These are phyloP conservation scores for Arthroderma sp. DNA, from an alignment of 2,329 filamentous ascomycete species.

Conservation along the genomic window DNA sequence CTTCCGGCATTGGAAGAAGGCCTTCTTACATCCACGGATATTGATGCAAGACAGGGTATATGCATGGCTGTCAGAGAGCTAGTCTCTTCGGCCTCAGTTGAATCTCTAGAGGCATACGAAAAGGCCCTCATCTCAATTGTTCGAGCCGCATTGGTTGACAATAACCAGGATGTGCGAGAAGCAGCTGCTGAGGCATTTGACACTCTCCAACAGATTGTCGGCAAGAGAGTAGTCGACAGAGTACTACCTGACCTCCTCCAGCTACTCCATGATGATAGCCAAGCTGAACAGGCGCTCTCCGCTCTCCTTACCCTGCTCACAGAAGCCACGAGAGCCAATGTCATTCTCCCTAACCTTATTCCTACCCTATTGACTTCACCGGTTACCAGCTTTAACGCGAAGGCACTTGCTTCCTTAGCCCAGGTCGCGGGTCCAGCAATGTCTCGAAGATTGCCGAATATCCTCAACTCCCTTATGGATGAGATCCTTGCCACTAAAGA, in stretches of 20 bases:
- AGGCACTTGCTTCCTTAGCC: constrained; percentile 80
- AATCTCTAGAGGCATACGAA: constrained; percentile 86
- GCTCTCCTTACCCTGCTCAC: constrained; percentile 89
- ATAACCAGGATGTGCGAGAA: constrained; percentile 78
- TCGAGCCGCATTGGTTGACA: constrained; percentile 80
- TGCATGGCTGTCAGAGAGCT: constrained; percentile 92
- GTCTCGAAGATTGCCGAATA: constrained; percentile 76
- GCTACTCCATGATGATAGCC: constrained; percentile 70
- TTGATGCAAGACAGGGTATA: constrained; percentile 90
- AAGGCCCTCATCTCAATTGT: constrained; percentile 91
- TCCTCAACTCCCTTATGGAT: constrained; percentile 89
- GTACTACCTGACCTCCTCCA: constrained; percentile 85
- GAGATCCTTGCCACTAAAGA: constrained; percentile 66
- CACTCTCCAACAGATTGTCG: constrained; percentile 79
- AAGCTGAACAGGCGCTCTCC: constrained; percentile 83
- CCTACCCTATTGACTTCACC: constrained; percentile 82
- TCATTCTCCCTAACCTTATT: constrained; percentile 90
- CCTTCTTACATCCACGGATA: constrained; percentile 73
- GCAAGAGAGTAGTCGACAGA: constrained; percentile 89
- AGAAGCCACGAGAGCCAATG: constrained; percentile 84
- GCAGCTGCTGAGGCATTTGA: constrained; percentile 96
- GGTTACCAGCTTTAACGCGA: constrained; percentile 89
- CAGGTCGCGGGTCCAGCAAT: constrained; percentile 83
- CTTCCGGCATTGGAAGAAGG: constrained; percentile 88
- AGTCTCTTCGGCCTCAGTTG: constrained; percentile 74